A percentile compares a stretch with the other conserved stretches of the same genome.
phyloP scores from a whole-genome alignment of 495 filamentous ascomycete genomes.

The Durotheca rogersii region DNA sequence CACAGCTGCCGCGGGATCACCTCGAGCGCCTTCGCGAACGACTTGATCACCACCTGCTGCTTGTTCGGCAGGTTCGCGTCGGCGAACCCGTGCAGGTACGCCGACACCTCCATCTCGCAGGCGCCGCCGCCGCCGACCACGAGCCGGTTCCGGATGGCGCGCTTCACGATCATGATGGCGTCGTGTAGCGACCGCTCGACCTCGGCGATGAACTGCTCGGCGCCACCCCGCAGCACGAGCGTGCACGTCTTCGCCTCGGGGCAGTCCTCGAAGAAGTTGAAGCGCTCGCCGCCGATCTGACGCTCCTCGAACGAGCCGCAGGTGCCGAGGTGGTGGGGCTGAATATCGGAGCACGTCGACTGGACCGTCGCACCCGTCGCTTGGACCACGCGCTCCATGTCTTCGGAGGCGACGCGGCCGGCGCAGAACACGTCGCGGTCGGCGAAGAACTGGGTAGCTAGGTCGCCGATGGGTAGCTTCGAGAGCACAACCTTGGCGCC shows the following conservation, averaged over 20 bases:
- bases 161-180: slow-evolving; percentile 99
- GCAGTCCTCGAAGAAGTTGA: slow-evolving; percentile 97
- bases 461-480: slow-evolving; percentile 95
- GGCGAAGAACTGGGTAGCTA: slow-evolving; percentile 97
- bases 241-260: slow-evolving; percentile 96
- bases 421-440: slow-evolving; percentile 99
- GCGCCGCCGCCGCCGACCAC: slow-evolving; percentile 97
- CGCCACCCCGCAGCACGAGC: slow-evolving; percentile 88
- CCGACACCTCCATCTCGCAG: slow-evolving; percentile 93
- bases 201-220: slow-evolving; percentile 98
- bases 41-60: slow-evolving; percentile 96
- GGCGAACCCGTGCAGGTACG: slow-evolving; percentile 86
- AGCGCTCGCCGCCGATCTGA: slow-evolving; percentile 95
- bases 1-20: slow-evolving; percentile 95
- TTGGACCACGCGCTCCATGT: slow-evolving; percentile 94
- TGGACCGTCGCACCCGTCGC: slow-evolving; percentile 90
- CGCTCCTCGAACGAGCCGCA: slow-evolving; percentile 91
- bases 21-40: slow-evolving; percentile 95
- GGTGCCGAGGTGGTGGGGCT: slow-evolving; percentile 82
- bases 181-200: slow-evolving; percentile 96
- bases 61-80: slow-evolving; percentile 91
- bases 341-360: slow-evolving; percentile 96
- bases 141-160: slow-evolving; percentile 85
- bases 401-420: slow-evolving; percentile 86
- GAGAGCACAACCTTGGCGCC: slow-evolving; percentile 95